phyloP scores from a whole-genome alignment of 2,329 filamentous ascomycete genomes.

The Fusarium fracticaudum region DNA sequence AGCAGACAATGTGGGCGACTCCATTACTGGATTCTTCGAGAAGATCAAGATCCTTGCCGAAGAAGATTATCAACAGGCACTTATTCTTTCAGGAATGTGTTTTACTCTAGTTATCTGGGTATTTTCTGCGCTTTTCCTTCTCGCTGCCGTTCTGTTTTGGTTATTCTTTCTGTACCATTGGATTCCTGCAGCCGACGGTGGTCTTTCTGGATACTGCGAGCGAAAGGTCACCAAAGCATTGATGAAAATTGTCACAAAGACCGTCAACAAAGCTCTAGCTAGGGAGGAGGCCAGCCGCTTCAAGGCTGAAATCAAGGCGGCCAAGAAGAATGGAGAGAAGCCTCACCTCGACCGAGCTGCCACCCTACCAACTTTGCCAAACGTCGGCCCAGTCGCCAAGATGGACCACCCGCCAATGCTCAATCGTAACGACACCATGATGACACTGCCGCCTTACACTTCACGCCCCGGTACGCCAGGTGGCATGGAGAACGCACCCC shows the following conservation, averaged over 20 bases:
- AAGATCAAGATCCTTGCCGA: constrained; percentile 80
- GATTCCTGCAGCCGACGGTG: constrained; percentile 83
- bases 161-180: constrained; percentile 92
- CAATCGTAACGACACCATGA: constrained; percentile 67
- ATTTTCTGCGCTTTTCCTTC: constrained; percentile 78
- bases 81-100: constrained; percentile 89
- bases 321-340: constrained; percentile 64
- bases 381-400: constrained; percentile 46
- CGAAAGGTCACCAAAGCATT: constrained; percentile 90
- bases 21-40: constrained; percentile 80
- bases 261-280: constrained; percentile 87
- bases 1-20: constrained; percentile 64
- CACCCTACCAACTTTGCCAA: constrained; percentile 72
- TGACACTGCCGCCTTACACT: constrained; percentile 70
- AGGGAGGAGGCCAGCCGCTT: constrained; percentile 74
- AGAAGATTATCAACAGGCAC: constrained; percentile 78
- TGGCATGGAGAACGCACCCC: constrained; percentile 61
- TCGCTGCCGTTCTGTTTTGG: constrained; percentile 82
- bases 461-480: constrained; percentile 67
- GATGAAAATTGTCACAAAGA: constrained; percentile 83
- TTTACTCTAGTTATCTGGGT: constrained; percentile 93
- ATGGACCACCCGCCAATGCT: constrained; percentile 68
- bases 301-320: constrained; percentile 60
- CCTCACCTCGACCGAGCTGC: constrained; percentile 63
- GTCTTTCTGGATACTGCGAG: constrained; percentile 85